A percentile compares a stretch with the other conserved stretches of the same genome.
phyloP scores from a whole-genome alignment of 2,329 filamentous ascomycete genomes.

The Dactylella cylindrospora region DNA sequence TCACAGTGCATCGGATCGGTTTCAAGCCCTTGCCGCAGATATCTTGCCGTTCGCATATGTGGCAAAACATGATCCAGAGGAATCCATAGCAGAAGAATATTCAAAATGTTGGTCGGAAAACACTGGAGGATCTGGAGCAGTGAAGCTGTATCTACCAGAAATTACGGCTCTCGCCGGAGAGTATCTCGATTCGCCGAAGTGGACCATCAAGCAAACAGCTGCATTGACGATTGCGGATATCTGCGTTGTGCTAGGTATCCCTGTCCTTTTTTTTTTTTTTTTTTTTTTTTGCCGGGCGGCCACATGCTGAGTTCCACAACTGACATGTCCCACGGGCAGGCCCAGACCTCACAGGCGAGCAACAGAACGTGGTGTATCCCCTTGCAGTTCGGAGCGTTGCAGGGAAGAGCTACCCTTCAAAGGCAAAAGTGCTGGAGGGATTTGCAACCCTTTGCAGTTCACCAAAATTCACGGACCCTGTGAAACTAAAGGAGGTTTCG shows the following conservation, averaged over 20 bases:
- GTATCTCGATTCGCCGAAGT: constrained; percentile 76
- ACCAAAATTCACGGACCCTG: constrained; percentile 27
- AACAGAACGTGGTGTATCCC: constrained; percentile 73
- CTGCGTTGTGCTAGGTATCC: constrained; percentile 65
- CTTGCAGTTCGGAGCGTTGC: constrained; percentile 76
- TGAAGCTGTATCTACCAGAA: constrained; percentile 80
- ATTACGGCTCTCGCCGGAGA: constrained; percentile 69
- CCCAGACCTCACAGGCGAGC: constrained; percentile 63
- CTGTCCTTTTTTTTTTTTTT: constrained; percentile 51
- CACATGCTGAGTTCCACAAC: constrained; percentile 43
- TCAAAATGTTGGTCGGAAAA: constrained; percentile 86
- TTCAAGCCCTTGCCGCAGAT: constrained; percentile 71
- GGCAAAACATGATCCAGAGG: constrained; percentile 79
- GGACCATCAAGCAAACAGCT: constrained; percentile 86
- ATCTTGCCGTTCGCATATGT: constrained; percentile 87
- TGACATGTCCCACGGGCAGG: constrained; percentile 48
- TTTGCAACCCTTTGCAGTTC: constrained; percentile 67
- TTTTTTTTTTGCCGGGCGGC: constrained; percentile 4
- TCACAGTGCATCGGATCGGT: constrained; percentile 72
- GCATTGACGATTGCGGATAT: constrained; percentile 77
- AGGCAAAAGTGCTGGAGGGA: constrained; percentile 78
- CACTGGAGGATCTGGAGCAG: constrained; percentile 78
- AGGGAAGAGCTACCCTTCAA: constrained; percentile 90
- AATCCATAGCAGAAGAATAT: constrained; percentile 77
- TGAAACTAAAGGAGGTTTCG: constrained; percentile 33